Percentiles rank a stretch among this genome's conserved stretches.
phyloP scores from a whole-genome alignment of 495 filamentous ascomycete genomes.

The Staphylotrichum tortipilum region DNA sequence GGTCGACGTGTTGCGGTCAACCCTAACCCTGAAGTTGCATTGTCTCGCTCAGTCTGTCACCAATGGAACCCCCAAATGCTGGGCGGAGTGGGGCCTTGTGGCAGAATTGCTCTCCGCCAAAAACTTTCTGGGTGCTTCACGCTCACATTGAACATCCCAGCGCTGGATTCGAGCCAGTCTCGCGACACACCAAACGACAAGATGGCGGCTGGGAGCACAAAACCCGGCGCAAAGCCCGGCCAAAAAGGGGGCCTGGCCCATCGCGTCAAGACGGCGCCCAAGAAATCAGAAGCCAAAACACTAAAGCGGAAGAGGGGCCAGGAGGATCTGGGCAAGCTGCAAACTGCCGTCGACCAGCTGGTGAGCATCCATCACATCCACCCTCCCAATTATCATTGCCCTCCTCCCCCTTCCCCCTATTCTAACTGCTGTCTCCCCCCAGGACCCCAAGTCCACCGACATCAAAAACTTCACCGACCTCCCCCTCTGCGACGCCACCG shows the following conservation, averaged over 20 bases:
- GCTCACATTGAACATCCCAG: not conserved
- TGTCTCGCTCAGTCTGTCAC: too few relatives aligned
- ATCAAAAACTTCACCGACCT: constrained; percentile 64
- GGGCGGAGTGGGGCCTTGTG: constrained; percentile 16
- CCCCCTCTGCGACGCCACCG: constrained; percentile 79
- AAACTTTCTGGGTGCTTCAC: constrained; percentile 18
- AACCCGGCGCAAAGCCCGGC: too few relatives aligned
- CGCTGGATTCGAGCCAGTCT: not conserved
- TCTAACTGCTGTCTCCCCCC: too few relatives aligned
- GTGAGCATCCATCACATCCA: constrained; percentile 15
- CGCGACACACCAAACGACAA: not conserved
- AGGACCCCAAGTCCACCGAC: constrained; percentile 40
- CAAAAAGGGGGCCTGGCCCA: constrained; percentile 11
- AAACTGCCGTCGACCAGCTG: constrained; percentile 34
- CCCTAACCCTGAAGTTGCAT: not conserved
- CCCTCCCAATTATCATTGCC: not conserved
- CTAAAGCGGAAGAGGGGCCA: constrained; percentile 40
- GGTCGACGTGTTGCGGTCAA: too few relatives aligned
- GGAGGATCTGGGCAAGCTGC: constrained; percentile 51
- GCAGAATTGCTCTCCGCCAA: constrained; percentile 33
- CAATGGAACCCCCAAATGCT: too few relatives aligned
- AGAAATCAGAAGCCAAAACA: constrained; percentile 28
- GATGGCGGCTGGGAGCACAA: constrained; percentile 17
- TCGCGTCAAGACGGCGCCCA: constrained; percentile 17
- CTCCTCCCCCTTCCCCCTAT: not conserved